A percentile compares a stretch with the other conserved stretches of the same genome.
Evolutionary conservation across 331 rosid species (phyloP).

Genomic region (Pyrus hybrid): DNA sequence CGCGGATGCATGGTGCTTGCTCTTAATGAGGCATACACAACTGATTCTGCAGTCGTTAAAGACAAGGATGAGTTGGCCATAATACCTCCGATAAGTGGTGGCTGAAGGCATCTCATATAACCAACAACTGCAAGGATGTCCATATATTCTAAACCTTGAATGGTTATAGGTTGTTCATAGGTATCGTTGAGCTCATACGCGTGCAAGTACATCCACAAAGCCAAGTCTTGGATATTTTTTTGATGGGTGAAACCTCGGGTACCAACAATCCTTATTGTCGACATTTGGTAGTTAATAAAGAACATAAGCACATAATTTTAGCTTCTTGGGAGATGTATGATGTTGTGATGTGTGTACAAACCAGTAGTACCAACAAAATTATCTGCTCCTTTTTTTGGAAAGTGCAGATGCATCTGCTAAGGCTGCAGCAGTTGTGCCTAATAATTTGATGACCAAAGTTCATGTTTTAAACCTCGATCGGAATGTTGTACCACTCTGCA

Average conservation of each 20-base stretch:
- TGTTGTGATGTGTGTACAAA: too few relatives aligned
- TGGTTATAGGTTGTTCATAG: not conserved
- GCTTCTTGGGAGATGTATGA: too few relatives aligned
- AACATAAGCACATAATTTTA: too few relatives aligned
- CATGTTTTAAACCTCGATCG: not conserved
- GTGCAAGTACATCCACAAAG: too few relatives aligned
- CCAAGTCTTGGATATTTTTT: not conserved
- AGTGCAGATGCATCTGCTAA: not conserved
- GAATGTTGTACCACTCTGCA: too few relatives aligned
- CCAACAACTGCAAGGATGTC: not conserved
- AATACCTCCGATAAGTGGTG: constrained; percentile 91
- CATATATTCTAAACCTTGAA: not conserved
- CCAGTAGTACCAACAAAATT: too few relatives aligned
- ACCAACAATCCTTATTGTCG: not conserved
- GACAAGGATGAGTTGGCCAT: constrained; percentile 75
- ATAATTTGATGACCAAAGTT: not conserved
- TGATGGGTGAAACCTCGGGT: not conserved
- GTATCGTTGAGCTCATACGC: not conserved
- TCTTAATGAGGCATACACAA: constrained; percentile 69
- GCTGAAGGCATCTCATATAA: constrained; percentile 18
- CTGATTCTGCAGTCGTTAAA: constrained; percentile 46
- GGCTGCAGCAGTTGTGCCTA: not conserved
- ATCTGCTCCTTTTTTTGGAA: too few relatives aligned
- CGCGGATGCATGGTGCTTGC: constrained; percentile 69
- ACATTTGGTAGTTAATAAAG: not conserved